Evolutionary conservation across 176 grass and related monocot genomes (phyloP), one percentile per base, ranked within the genome.

Genomic region (Lolium rigidum): DNA sequence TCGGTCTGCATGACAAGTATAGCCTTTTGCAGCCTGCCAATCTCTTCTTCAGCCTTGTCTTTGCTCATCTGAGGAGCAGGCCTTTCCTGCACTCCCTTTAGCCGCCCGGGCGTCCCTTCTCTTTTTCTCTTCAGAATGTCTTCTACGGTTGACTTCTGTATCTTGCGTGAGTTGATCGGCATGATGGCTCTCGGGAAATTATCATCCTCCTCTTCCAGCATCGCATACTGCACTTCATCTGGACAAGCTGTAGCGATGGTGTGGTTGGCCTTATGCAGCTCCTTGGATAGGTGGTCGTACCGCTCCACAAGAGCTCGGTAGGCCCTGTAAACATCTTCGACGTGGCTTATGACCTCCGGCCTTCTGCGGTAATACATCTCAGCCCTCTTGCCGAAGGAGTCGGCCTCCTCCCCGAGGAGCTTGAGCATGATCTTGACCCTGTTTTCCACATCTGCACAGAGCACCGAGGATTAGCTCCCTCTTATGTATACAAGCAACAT

Each of bases 231-330:
- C 25, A 92, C 90, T 78, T 95, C 64, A 21, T 95, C 88, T 1
- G 93, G 93, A 81, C 90, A 95, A 4, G 93, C 88, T 16, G 93
- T 85, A 44, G 87, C 93, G 25, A 95, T 95, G 38, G 88, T 95
- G 85, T 95, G 93, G 67, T 95, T 95, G 72, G 93, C 93, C 90
- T 95, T 95, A 8, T 92, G 93, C 10, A 92, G 82, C 93, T 95
- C 93, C 56, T 87, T 92, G 71, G 95, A 95, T 72, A 95, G 48
- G 74, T 94, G 91, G 59, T 98, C 93, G 15, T 92, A 98, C 35
- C 90, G 89, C 52, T 95, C 93, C 1, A 92, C 95, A n/a, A 98
- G 89, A 46, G 95, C 90, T 57, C 91, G 79, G 86, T 98, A 98
- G 35, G 93, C 89, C 25, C 90, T 88, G 87, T 98, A 94, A 11